Evolutionary conservation across 106 monocot genomes (phyloP).

Genomic region (Dendrobium catenatum): DNA sequence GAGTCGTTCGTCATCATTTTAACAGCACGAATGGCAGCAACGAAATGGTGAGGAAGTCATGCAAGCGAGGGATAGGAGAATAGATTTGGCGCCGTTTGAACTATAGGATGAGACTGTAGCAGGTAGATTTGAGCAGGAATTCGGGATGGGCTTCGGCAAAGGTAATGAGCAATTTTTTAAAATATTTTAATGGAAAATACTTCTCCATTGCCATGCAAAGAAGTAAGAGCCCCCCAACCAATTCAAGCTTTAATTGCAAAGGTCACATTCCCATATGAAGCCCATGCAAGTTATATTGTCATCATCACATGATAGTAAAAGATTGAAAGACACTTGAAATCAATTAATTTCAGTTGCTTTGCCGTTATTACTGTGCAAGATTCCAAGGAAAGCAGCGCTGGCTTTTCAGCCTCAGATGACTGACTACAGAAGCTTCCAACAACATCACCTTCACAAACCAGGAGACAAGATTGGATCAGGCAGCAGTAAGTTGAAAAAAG

Average conservation of each 20-base stretch:
- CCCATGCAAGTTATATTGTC: background rate
- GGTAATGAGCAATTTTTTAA: no score
- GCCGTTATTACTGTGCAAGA: background rate
- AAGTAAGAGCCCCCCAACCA: background rate
- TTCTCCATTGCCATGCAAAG: no score
- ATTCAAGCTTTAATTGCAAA: background rate
- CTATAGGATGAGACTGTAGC: no score
- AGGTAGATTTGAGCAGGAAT: no score
- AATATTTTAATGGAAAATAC: no score
- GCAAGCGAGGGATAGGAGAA: no score
- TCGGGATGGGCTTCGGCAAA: no score
- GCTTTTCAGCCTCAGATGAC: background rate
- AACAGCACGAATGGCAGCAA: no score
- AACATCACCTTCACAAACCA: background rate
- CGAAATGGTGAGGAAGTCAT: no score
- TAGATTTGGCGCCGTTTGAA: no score
- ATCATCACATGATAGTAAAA: background rate
- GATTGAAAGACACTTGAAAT: background rate
- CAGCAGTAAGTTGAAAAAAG: background rate
- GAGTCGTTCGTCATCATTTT: no score
- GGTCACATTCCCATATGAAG: background rate
- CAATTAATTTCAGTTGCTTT: background rate
- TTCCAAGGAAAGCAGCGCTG: constrained; percentile 1
- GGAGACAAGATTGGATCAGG: background rate
- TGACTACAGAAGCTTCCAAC: constrained; percentile 11